Evolutionary conservation across 1,284 basidiomycete species (phyloP).

Genomic region (Leccinum pachyderme): DNA sequence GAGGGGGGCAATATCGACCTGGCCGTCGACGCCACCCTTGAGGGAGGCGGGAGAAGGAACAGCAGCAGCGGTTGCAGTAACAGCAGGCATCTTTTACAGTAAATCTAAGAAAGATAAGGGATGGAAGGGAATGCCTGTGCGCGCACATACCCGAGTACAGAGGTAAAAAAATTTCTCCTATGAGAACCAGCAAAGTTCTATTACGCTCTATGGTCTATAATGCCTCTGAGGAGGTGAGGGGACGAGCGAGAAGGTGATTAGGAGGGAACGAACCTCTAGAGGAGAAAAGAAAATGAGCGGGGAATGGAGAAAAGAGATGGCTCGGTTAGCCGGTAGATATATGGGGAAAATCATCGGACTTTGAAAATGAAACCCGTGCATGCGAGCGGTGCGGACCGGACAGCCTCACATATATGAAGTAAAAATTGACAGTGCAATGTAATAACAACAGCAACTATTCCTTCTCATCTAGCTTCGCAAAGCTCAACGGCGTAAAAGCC

Average conservation of each 20-base stretch:
- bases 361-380: conserved; percentile 25
- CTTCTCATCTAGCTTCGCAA: conserved; percentile 48
- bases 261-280: conserved; percentile 46
- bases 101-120: conserved; percentile 38
- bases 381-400: conserved; percentile 1
- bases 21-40: conserved; percentile 61
- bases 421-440: conserved; percentile 7
- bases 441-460: conserved; percentile 20
- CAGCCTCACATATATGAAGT: conserved; percentile 17
- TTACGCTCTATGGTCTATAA: conserved; percentile 49
- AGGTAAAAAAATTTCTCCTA: conserved; percentile 34
- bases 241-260: neutral
- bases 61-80: conserved; percentile 50
- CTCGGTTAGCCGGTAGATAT: conserved; percentile 16
- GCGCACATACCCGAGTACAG: conserved; percentile 39
- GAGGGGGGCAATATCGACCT: conserved; percentile 64
- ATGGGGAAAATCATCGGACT: conserved; percentile 25
- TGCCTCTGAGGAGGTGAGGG: conserved; percentile 38
- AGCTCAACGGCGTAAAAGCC: conserved; percentile 68
- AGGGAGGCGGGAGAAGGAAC: conserved; percentile 58
- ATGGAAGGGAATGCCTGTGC: neutral
- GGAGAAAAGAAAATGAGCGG: conserved; percentile 35
- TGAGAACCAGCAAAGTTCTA: conserved; percentile 53
- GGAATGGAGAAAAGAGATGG: conserved; percentile 17
- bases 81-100: conserved; percentile 64